Evolutionary conservation across 805 yeast genomes (phyloP).

Genomic region (Candida tallmaniae): DNA sequence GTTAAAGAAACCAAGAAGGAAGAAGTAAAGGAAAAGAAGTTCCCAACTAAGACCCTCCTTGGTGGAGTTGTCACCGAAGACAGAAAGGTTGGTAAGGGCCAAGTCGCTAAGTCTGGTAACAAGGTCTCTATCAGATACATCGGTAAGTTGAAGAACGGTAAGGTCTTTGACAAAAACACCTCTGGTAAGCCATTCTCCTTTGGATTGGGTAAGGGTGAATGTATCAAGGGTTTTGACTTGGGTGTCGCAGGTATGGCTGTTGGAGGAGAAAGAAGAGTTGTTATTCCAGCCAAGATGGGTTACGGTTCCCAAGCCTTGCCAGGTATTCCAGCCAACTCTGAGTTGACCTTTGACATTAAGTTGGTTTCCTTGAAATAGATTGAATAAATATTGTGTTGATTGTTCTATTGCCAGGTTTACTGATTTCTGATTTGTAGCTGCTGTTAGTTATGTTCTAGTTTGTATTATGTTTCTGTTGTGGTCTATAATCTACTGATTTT

Average conservation of each 20-base stretch:
- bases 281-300: conserved; percentile 94
- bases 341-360: conserved; percentile 93
- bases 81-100: conserved; percentile 84
- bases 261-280: conserved; percentile 98
- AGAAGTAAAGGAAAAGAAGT: conserved; percentile 34
- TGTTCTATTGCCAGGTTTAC: too few species aligned
- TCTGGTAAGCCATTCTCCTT: conserved; percentile 93
- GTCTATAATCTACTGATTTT: too few species aligned
- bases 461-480: too few species aligned
- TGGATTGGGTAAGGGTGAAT: conserved; percentile 94
- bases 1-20: conserved; percentile 21
- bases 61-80: conserved; percentile 96
- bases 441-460: too few species aligned
- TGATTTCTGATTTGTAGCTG: too few species aligned
- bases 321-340: conserved; percentile 97
- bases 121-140: conserved; percentile 96
- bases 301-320: conserved; percentile 93
- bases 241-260: conserved; percentile 99
- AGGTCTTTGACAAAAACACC: conserved; percentile 95
- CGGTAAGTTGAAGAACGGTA: conserved; percentile 95
- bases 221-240: conserved; percentile 97
- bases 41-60: conserved; percentile 72
- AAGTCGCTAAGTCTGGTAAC: conserved; percentile 80
- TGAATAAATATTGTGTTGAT: too few species aligned
- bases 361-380: conserved; percentile 84